Evolutionary conservation across 352 stramenopile genomes (phyloP).

Genomic region (Phytophthora europaea): DNA sequence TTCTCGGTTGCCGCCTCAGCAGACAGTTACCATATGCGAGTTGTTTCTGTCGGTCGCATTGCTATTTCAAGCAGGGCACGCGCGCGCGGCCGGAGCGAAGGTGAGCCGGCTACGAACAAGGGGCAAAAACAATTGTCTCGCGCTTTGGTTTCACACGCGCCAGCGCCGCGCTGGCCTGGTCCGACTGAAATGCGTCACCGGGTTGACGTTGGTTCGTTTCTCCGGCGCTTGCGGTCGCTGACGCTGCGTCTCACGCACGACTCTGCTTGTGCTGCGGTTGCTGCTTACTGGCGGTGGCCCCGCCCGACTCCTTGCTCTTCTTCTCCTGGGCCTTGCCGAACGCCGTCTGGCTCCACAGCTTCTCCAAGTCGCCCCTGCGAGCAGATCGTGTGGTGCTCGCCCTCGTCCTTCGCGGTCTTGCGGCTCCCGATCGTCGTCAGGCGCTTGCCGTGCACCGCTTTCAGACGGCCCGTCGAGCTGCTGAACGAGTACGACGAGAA

Average conservation of each 20-base stretch:
- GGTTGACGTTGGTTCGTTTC: background rate
- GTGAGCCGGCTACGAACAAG: constrained; percentile 3
- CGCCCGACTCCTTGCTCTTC: constrained; percentile 60
- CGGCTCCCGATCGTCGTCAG: constrained; percentile 85
- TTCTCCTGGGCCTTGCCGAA: constrained; percentile 77
- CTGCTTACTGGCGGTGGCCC: constrained; percentile 19
- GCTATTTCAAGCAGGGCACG: constrained; percentile 6
- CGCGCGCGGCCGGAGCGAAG: background rate
- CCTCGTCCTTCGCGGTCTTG: constrained; percentile 67
- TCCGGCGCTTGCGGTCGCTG: too few species aligned
- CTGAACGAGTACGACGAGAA: constrained; percentile 87
- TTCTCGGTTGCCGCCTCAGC: too few species aligned
- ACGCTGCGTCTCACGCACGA: background rate
- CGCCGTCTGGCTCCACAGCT: constrained; percentile 71
- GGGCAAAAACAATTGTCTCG: background rate
- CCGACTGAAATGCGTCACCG: background rate
- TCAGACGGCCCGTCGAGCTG: constrained; percentile 77
- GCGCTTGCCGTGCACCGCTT: constrained; percentile 69
- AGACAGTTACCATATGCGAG: too few species aligned
- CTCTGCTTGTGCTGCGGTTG: constrained; percentile 13
- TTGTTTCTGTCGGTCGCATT: background rate
- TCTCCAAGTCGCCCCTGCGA: constrained; percentile 81
- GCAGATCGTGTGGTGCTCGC: constrained; percentile 72
- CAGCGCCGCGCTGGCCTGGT: background rate
- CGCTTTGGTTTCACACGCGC: background rate